A percentile compares a stretch with the other conserved stretches of the same genome.
These are phyloP conservation scores for Lentinus brumalis DNA, from an alignment of 768 basidiomycete species.

Conservation along the genomic window DNA sequence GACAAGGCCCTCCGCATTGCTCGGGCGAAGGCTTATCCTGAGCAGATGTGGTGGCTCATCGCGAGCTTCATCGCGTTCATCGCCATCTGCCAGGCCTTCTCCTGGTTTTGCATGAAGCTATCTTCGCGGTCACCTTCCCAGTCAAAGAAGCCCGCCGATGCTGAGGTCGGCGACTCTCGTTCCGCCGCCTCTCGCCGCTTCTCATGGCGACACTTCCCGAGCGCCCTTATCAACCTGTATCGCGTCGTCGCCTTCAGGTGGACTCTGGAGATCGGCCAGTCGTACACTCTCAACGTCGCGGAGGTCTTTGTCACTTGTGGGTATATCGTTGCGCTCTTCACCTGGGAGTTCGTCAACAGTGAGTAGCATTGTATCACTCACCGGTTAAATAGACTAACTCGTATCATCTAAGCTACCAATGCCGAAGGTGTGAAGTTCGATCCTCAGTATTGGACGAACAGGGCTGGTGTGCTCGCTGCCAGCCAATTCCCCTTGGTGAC, in stretches of 20 bases:
- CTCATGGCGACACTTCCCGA: slow-evolving; percentile 25
- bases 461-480: slow-evolving; percentile 44
- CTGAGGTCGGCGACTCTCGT: slow-evolving; percentile 8
- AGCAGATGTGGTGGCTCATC: slow-evolving; percentile 45
- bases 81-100: slow-evolving; percentile 36
- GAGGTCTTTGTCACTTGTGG: slow-evolving; percentile 38
- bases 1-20: slow-evolving; percentile 3
- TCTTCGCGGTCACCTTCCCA: background rate
- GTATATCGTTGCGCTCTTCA: slow-evolving; percentile 36
- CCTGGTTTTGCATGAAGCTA: slow-evolving; percentile 14
- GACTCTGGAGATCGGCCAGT: slow-evolving; percentile 33
- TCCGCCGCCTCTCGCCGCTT: slow-evolving; percentile 1
- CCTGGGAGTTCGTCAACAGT: slow-evolving; percentile 32
- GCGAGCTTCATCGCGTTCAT: slow-evolving; percentile 45
- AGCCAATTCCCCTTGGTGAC: slow-evolving; percentile 57
- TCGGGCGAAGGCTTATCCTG: slow-evolving; percentile 34
- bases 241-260: slow-evolving; percentile 36
- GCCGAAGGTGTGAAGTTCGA: slow-evolving; percentile 24
- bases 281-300: slow-evolving; percentile 37
- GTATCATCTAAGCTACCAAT: slow-evolving; percentile 23
- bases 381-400: background rate
- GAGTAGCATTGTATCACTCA: slow-evolving; percentile 2
- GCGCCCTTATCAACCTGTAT: slow-evolving; percentile 30
- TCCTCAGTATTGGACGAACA: slow-evolving; percentile 32
- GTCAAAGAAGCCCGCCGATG: background rate